Evolutionary conservation across 2,329 filamentous ascomycete genomes (phyloP), one percentile per base, ranked within the genome.

Genomic region (Sporothrix euskadiensis): DNA sequence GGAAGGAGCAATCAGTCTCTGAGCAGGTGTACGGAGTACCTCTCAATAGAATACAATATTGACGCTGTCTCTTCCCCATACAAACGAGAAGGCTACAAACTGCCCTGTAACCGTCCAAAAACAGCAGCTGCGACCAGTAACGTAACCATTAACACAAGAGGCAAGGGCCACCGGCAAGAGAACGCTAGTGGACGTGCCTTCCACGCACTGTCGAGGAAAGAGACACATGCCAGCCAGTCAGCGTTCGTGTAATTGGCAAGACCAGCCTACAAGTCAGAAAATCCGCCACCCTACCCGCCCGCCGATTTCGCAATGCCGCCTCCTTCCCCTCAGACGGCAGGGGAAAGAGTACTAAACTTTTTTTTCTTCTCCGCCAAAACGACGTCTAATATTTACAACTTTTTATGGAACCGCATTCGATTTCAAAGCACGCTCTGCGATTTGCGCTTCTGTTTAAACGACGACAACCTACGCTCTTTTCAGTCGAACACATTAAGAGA

Each of bases 281-380:
- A 75, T 70, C 69, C 73, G 71, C 74, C 74, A 75, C 73, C 59
- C n/a, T 22, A 9, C 32, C 22, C 19, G 65, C 65, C 65, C 41
- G 52, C 71, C 75, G 73, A 75, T 74, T 44, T 76, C 75, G 75
- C 75, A 75, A 56, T 44, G 26, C 56, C 56, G n/a, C 61, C 39
- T 22, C 22, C 61, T 49, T 22, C 49, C 32, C 30, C 4, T 16
- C 3, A 2, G 4, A 16, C 22, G 26, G 49, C 65, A 32, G 65
- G 65, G n/a, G 52, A 56, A 26, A 63, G 39, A 35, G 39, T 54
- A 54, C 49, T 70, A 30, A 70, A 41, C 35, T 30, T 66, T 56
- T 57, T 44, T 26, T 69, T 22, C 57, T 49, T 32, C 12, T 32
- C 26, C 47, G 32, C 47, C 57, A 1, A 49, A 59, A 61, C 57